Evolutionary conservation across 1,139 yeast species (phyloP), one percentile per base, ranked within the genome.

Genomic region (Groenewaldozyma sp.): DNA sequence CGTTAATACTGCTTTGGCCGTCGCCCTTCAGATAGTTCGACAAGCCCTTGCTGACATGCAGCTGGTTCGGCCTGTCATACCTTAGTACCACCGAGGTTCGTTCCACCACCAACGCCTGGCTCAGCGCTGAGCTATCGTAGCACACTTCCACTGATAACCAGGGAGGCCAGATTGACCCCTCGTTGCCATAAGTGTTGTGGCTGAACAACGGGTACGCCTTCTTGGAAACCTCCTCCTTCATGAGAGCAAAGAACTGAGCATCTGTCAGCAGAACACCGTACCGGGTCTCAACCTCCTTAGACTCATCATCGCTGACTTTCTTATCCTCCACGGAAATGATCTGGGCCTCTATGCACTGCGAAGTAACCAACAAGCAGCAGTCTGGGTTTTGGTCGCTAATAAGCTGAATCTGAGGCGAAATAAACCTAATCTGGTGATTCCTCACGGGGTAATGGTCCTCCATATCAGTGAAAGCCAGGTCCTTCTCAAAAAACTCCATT

Each of bases 381-480:
- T 74, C 74, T 0, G 78, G 75, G 35, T 75, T 74, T 39, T 74
- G 74, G 27, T 78, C 79, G 38, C 83, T 72, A 45, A 81, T 78
- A 18, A 88, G 59, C 55, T 88, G 94, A 38, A 91, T 75, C 56
- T 91, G 97, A 0, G 98, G 97, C 1, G 88, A 74, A 10, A 84
- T 67, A 28, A 88, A 69, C 44, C 83, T 83, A 35, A 88, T 68
- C 46, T 78, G 58, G 52, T 75, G 83, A 38, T 80, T 76, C 47
- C 80, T 84, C 16, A 70, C 70, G 4, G 76, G 64, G n/a, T 55
- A 59, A 42, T 75, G 73, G 36, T 64, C 59, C 5, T 62, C 62
- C 2, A 61, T 52, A 1, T 50, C 48, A 1, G 71, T 60, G 24
- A 64, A 59, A 20, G 73, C 67, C 21, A 83, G 54, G 35, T 71